phyloP scores from a whole-genome alignment of 805 yeast species.

The Candida dendrica region DNA sequence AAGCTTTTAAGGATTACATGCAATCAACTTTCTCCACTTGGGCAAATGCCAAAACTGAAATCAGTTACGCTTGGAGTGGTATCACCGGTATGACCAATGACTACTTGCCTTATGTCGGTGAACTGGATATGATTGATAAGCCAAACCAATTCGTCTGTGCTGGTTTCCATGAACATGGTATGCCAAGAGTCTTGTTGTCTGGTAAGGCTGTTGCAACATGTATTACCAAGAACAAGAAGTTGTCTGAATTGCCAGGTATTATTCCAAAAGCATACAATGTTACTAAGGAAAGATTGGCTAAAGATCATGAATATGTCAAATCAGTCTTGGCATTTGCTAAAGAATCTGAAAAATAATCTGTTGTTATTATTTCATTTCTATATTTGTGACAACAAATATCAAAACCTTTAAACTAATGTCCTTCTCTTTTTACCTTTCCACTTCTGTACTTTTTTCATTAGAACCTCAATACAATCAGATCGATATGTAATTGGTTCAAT shows the following conservation, averaged over 20 bases:
- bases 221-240: conserved; percentile 6
- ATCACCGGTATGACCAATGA: conserved; percentile 40
- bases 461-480: no score
- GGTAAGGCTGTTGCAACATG: conserved; percentile 33
- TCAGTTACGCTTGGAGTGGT: conserved; percentile 34
- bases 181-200: conserved; percentile 37
- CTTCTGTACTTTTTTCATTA: no score
- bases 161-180: conserved; percentile 46
- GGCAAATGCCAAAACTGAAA: conserved; percentile 20
- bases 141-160: conserved; percentile 32
- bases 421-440: no score
- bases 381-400: no score
- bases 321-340: neutral
- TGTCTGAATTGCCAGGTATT: conserved; percentile 10
- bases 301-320: conserved; percentile 5
- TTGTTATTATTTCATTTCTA: no score
- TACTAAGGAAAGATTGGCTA: conserved; percentile 12
- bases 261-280: conserved; percentile 12
- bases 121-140: conserved; percentile 20
- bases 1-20: conserved; percentile 25
- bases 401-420: no score
- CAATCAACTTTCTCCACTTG: conserved; percentile 24
- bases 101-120: conserved; percentile 36
- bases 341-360: neutral
- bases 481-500: no score